phyloP scores from a whole-genome alignment of 2,329 filamentous ascomycete species.

The Cladophialophora yegresii region DNA sequence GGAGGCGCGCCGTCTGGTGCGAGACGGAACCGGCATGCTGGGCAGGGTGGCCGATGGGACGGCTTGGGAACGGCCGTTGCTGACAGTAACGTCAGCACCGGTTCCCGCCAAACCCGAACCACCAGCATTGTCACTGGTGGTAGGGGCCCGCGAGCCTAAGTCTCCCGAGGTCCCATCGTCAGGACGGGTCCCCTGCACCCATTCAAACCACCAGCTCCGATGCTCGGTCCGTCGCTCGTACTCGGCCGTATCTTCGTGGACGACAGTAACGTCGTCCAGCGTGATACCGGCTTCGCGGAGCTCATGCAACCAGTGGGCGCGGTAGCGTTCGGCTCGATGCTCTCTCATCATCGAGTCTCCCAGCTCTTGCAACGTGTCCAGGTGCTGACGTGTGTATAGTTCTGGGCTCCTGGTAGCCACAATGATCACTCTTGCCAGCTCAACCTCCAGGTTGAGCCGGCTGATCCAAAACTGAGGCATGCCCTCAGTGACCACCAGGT shows the following conservation, averaged over 20 bases:
- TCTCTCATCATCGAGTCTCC: constrained; percentile 1
- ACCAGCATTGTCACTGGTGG: neutral
- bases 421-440: neutral
- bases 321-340: neutral
- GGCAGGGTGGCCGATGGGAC: neutral
- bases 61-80: too few species aligned
- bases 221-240: neutral
- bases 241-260: neutral
- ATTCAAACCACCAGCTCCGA: neutral
- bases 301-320: neutral
- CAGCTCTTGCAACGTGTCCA: constrained; percentile 7
- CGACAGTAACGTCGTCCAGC: neutral
- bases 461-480: neutral
- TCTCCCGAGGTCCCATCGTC: neutral
- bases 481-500: neutral
- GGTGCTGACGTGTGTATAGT: neutral
- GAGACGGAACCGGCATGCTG: neutral
- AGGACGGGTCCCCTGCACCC: neutral
- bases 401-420: neutral
- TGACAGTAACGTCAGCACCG: neutral
- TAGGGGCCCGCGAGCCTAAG: too few species aligned
- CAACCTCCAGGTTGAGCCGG: constrained; percentile 2
- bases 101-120: neutral
- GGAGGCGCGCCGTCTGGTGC: neutral
- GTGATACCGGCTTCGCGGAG: neutral